phyloP scores from a whole-genome alignment of 768 basidiomycete genomes.

The Gymnopilus junonius region DNA sequence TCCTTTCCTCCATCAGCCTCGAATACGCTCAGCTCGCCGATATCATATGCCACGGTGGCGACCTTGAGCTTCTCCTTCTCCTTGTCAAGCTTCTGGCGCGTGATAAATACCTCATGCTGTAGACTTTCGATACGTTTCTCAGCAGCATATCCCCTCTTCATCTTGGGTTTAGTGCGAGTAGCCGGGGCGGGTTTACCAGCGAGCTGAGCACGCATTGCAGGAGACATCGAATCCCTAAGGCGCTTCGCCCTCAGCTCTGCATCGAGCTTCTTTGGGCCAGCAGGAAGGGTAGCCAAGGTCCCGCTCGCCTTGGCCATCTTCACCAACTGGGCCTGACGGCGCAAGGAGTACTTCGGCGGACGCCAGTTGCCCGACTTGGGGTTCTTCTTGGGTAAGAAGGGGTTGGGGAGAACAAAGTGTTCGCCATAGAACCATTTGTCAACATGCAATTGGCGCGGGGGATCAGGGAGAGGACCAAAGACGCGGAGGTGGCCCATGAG shows the following conservation, averaged over 20 bases:
- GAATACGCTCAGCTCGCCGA: neutral
- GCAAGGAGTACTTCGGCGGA: conserved; percentile 70
- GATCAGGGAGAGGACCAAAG: conserved; percentile 41
- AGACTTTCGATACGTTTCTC: neutral
- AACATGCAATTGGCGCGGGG: conserved; percentile 16
- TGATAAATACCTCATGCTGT: neutral
- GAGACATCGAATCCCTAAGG: conserved; percentile 22
- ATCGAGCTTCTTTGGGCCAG: conserved; percentile 58
- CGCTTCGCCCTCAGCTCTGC: conserved; percentile 23
- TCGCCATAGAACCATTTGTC: conserved; percentile 10
- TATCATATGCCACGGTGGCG: neutral
- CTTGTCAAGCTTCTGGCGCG: neutral
- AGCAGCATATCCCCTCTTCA: too few species aligned
- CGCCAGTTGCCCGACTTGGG: conserved; percentile 67
- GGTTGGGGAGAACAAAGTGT: conserved; percentile 54
- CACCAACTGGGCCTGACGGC: conserved; percentile 78
- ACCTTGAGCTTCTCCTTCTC: conserved; percentile 10
- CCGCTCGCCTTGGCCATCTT: conserved; percentile 66
- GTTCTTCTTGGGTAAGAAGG: conserved; percentile 71
- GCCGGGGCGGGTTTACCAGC: neutral
- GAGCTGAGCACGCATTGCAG: neutral
- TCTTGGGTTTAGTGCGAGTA: neutral
- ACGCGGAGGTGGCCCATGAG: conserved; percentile 38
- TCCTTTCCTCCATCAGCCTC: neutral
- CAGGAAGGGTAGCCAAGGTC: conserved; percentile 65